phyloP scores from a whole-genome alignment of 2,329 filamentous ascomycete genomes.

The Biscogniauxia sp. region DNA sequence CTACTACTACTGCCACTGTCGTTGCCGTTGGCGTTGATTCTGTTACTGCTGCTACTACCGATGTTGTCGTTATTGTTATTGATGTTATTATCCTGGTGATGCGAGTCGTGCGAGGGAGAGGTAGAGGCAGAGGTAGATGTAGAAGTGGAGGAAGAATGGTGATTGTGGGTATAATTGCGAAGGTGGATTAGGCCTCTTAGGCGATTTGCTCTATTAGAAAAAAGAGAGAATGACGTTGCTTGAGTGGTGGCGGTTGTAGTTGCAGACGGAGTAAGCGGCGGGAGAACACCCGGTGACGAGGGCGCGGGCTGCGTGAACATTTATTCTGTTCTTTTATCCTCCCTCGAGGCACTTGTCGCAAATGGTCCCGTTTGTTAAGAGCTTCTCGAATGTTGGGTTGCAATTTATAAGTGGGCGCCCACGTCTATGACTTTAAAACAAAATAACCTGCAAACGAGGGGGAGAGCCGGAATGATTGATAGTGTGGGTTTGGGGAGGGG shows the following conservation, averaged over 20 bases:
- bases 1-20: neutral
- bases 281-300: constrained; percentile 28
- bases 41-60: neutral
- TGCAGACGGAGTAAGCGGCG: constrained; percentile 27
- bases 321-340: constrained; percentile 13
- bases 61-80: constrained; percentile 6
- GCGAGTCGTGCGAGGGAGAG: constrained; percentile 22
- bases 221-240: constrained; percentile 14
- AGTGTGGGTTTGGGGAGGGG: constrained; percentile 2
- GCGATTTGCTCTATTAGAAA: constrained; percentile 22
- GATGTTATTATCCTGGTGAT: neutral
- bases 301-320: constrained; percentile 32
- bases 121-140: too few species aligned
- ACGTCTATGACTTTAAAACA: neutral
- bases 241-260: constrained; percentile 18
- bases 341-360: constrained; percentile 1
- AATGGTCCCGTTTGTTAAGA: neutral
- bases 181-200: constrained; percentile 30
- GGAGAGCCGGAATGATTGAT: constrained; percentile 13
- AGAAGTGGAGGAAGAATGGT: constrained; percentile 13
- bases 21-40: constrained; percentile 9
- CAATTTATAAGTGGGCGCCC: neutral
- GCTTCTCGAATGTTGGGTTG: neutral
- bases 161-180: constrained; percentile 20
- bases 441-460: constrained; percentile 3